phyloP scores from a whole-genome alignment of 2,329 filamentous ascomycete genomes.

The Fusarium phyllophilum region DNA sequence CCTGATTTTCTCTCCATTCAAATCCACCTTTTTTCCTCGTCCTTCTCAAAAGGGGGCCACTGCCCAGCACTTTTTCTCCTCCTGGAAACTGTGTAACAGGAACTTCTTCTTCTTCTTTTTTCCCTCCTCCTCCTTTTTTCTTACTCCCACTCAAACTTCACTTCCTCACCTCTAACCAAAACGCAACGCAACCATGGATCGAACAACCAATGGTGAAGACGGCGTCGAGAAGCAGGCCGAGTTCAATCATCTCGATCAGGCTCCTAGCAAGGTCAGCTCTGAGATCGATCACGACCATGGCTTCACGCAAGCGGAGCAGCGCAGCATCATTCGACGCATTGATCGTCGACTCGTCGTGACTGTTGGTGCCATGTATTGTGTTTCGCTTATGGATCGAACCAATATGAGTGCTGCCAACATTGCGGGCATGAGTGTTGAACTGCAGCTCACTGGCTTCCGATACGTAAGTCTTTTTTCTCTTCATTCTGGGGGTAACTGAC shows the following conservation, averaged over 20 bases:
- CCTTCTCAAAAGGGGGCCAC: conserved; percentile 18
- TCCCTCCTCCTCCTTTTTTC: background rate
- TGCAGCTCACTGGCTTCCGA: conserved; percentile 57
- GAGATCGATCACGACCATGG: conserved; percentile 50
- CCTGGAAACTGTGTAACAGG: conserved; percentile 25
- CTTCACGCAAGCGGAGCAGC: conserved; percentile 71
- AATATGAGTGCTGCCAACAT: conserved; percentile 80
- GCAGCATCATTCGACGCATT: conserved; percentile 73
- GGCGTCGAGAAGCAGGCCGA: conserved; percentile 43
- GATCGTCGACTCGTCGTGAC: conserved; percentile 73
- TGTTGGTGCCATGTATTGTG: conserved; percentile 75
- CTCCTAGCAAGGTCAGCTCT: conserved; percentile 38
- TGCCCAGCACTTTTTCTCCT: conserved; percentile 16
- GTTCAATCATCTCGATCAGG: conserved; percentile 39
- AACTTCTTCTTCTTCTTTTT: background rate
- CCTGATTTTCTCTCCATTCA: background rate
- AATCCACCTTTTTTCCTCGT: background rate
- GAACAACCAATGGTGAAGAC: conserved; percentile 22
- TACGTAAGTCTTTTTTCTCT: conserved; percentile 50
- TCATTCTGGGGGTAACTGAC: background rate
- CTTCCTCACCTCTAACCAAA: too few species aligned
- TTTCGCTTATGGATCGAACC: conserved; percentile 81
- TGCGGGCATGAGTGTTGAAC: conserved; percentile 68
- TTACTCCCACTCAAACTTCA: background rate
- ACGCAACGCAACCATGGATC: conserved; percentile 42